A percentile compares a stretch with the other conserved stretches of the same genome.
phyloP scores from a whole-genome alignment of 345 rosid species.

The Corymbia maculata region DNA sequence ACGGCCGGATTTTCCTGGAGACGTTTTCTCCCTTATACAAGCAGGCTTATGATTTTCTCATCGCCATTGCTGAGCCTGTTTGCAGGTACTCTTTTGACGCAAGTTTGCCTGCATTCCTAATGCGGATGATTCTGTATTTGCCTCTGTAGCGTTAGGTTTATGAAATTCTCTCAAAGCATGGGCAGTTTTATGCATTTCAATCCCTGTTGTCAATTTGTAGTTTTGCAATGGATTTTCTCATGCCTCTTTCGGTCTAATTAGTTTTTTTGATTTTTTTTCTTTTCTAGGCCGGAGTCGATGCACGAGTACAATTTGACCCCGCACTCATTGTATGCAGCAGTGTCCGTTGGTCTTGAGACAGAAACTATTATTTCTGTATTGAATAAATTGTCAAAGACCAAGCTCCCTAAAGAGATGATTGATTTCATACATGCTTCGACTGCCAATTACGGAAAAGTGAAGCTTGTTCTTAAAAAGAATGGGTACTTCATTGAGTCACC shows the following conservation, averaged over 20 bases:
- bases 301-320: slow-evolving; percentile 96
- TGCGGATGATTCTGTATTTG: background rate
- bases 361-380: slow-evolving; percentile 78
- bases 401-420: slow-evolving; percentile 84
- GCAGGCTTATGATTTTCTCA: slow-evolving; percentile 94
- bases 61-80: slow-evolving; percentile 97
- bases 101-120: background rate
- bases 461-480: slow-evolving; percentile 93
- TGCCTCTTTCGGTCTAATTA: background rate
- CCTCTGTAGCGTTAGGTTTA: background rate
- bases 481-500: slow-evolving; percentile 88
- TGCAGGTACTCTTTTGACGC: slow-evolving; percentile 51
- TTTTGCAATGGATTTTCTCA: background rate
- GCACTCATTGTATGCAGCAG: slow-evolving; percentile 92
- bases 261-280: background rate
- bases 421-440: slow-evolving; percentile 83
- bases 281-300: slow-evolving; percentile 89
- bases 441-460: slow-evolving; percentile 95
- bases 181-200: background rate
- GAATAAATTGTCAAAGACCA: slow-evolving; percentile 87
- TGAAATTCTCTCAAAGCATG: background rate
- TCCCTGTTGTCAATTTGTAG: background rate
- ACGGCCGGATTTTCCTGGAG: slow-evolving; percentile 82
- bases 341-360: slow-evolving; percentile 92
- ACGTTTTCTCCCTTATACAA: slow-evolving; percentile 79